These are phyloP conservation scores for Zygosaccharomyces sapae DNA, from an alignment of 1,139 yeast species.

Conservation along the genomic window DNA sequence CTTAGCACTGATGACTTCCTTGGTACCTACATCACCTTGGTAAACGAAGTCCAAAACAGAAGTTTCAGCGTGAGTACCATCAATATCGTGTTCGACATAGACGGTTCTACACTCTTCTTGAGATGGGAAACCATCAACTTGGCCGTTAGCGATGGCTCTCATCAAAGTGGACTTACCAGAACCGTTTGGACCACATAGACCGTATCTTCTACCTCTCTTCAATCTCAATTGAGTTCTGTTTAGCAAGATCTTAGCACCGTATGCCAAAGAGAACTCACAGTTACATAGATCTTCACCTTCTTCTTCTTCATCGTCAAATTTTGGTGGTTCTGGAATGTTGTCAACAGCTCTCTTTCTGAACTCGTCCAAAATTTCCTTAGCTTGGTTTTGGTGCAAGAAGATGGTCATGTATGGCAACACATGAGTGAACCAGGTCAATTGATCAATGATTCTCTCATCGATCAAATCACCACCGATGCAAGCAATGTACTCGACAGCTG, in stretches of 20 bases:
- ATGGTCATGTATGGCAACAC: slow-evolving; percentile 92
- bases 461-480: slow-evolving; percentile 98
- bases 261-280: slow-evolving; percentile 99
- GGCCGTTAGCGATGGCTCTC: slow-evolving; percentile 99
- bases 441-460: slow-evolving; percentile 95
- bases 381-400: slow-evolving; percentile 89
- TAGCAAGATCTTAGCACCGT: slow-evolving; percentile 99
- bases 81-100: slow-evolving; percentile 99
- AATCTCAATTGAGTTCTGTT: slow-evolving; percentile 99
- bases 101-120: slow-evolving; percentile 98
- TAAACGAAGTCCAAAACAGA: slow-evolving; percentile 86
- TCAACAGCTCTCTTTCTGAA: slow-evolving; percentile 95
- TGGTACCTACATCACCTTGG: slow-evolving; percentile 79
- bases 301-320: slow-evolving; percentile 97
- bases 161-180: slow-evolving; percentile 99
- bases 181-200: slow-evolving; percentile 99
- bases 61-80: slow-evolving; percentile 95
- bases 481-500: slow-evolving; percentile 78
- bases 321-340: slow-evolving; percentile 95
- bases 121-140: slow-evolving; percentile 99
- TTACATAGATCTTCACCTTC: slow-evolving; percentile 99
- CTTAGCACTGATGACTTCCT: slow-evolving; percentile 63
- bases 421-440: slow-evolving; percentile 83
- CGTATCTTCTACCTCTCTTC: slow-evolving; percentile 99
- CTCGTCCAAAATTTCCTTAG: slow-evolving; percentile 86